Percentiles rank a stretch among this genome's conserved stretches.
These are phyloP conservation scores for Brassica incana DNA, from an alignment of 345 rosid genomes.

Conservation along the genomic window DNA sequence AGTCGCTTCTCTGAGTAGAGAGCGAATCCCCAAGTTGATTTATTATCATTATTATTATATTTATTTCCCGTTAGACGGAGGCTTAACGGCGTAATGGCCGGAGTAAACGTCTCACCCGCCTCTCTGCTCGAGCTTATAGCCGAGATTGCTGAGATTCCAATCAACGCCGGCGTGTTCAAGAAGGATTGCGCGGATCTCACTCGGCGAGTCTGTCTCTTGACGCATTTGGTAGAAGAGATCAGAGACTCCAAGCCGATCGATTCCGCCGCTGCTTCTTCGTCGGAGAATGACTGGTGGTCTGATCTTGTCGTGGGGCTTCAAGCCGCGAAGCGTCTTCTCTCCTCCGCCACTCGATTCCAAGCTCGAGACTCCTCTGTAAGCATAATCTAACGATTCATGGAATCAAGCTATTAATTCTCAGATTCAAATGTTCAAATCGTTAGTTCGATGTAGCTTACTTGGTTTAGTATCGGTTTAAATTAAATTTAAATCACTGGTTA, in stretches of 20 bases:
- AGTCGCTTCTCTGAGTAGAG: constrained; percentile 33
- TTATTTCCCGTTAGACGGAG: constrained; percentile 26
- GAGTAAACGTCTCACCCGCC: constrained; percentile 24
- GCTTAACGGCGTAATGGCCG: constrained; percentile 27
- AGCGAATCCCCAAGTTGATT: constrained; percentile 26
- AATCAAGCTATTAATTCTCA: not conserved
- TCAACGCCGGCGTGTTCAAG: constrained; percentile 45
- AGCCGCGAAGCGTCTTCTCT: constrained; percentile 61
- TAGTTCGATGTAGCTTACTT: not conserved
- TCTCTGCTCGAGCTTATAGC: constrained; percentile 34
- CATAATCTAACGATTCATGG: not conserved
- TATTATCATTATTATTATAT: not conserved
- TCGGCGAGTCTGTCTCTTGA: constrained; percentile 67
- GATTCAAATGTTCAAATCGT: constrained; percentile 18
- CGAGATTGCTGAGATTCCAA: constrained; percentile 37
- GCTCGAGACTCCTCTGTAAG: constrained; percentile 63
- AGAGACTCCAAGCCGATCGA: constrained; percentile 44
- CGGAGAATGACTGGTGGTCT: constrained; percentile 57
- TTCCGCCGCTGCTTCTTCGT: constrained; percentile 35
- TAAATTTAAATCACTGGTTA: not conserved
- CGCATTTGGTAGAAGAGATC: constrained; percentile 86
- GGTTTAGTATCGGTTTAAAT: constrained; percentile 28
- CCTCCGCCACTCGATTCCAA: constrained; percentile 42
- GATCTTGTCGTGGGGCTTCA: constrained; percentile 60
- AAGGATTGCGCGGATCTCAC: constrained; percentile 86